Base-by-base conservation (phyloP, 805 yeast species). In the Jamesozyma lodderae region DNA sequence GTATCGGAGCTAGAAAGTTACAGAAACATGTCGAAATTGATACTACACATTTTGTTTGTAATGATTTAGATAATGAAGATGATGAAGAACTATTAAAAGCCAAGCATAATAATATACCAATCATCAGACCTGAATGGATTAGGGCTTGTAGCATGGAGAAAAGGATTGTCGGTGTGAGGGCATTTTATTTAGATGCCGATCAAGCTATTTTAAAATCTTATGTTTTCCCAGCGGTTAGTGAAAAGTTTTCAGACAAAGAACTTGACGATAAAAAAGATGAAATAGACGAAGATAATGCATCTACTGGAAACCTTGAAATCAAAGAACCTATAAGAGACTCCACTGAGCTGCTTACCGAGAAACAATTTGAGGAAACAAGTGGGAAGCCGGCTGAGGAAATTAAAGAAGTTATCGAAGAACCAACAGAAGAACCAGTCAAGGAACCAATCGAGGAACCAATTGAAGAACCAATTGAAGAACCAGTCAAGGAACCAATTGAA, bases 41-140 rank as follows among this genome's bases (percentile, higher is more conserved):
- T 53, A 92, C 98, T 1, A 92, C 98, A 1, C 98, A 92, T 60
- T 92, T 81, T 53, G 69, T 92, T n/a, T 70, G 79, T 14, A 57
- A 58, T 36, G 61, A 57, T 29, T 18, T 35, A 3, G 60, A 55
- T 29, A 48, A 53, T 33, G 57, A 52, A 9, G 52, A 48, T 23
- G 61, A 58, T 43, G 51, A 45, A 16, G 88, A 84, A 59, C 82
- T 75, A 64, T 69, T 77, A 44, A 80, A 77, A 55, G 98, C 97
- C 1, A 70, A 72, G 44, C 87, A 81, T 37, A 74, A 77, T 66
- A 92, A 87, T 55, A 86, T 92, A 40, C 98, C 98, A 2, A 75
- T 92, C 28, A 88, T 92, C 20, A 74, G 95, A 59, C 97, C 98
- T 0, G 96, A 92, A 58, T 92, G 97, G 97, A 67, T 92, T 41